Evolutionary conservation across 106 monocot genomes (phyloP), one percentile per base, ranked within the genome.

Genomic region (Platanthera guangdongensis): DNA sequence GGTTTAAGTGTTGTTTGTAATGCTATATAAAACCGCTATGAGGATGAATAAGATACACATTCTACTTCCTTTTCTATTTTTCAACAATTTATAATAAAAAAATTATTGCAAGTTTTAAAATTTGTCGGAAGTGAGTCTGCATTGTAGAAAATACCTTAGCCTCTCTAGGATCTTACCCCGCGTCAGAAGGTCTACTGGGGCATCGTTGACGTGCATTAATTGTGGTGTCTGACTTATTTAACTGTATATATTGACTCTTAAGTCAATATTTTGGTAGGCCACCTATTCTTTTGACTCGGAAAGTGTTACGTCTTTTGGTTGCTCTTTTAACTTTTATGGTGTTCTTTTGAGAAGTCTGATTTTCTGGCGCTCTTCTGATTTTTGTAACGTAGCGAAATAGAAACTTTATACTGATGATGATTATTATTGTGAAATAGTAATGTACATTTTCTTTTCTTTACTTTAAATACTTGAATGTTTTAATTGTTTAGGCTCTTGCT

Each of bases 401-500:
- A 72, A 74, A 55, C 30, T 18, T 52, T 14, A 45, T 13, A 3
- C 28, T 74, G 30, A 30, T 52, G 14, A 6, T 4, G 4, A 54
- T 74, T 74, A 2, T 54, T 74, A 12, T 13, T 30, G 30, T 53
- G 10, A 14, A 51, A 16, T 30, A 50, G 72, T 50, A 50, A 50
- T 46, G 15, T 47, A 8, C 50, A 72, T 69, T 47, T 47, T 69
- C 9, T 69, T 69, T 45, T 4, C 28, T 47, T 60, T 18, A 47
- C n/a, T 59, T 60, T 15, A 46, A 52, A 45, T 15, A 10, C 16
- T 50, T 47, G 7, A 21, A 47, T 51, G 15, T 32, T 3, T 12
- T 45, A 53, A 54, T 69, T 22, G 12, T 57, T 71, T 79, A 51
- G 39, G 47, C 32, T 74, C 50, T 52, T 81, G 72, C 19, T 81